Conservation (phyloP, 192 early-diverging fungal genomes). For the Coemansia sp. region DNA sequence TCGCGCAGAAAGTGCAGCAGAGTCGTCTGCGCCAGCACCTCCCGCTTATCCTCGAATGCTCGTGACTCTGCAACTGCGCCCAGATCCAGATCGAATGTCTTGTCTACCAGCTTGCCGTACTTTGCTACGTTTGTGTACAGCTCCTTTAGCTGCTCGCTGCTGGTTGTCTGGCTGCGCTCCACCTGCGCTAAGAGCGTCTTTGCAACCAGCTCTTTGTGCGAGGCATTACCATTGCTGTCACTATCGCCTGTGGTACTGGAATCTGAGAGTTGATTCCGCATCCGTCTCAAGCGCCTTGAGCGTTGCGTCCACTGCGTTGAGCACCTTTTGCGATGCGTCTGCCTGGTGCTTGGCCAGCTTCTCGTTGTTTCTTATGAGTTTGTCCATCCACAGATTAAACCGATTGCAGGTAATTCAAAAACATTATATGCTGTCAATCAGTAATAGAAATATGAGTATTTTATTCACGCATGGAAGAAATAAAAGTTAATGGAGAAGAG, state of each 20-base stretch:
- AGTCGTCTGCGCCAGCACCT: constrained; percentile 64
- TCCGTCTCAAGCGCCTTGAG: too few species aligned
- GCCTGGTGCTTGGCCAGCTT: constrained; percentile 68
- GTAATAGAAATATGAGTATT: too few species aligned
- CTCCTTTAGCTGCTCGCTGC: constrained; percentile 64
- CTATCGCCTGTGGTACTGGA: background rate
- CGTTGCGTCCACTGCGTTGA: constrained; percentile 10
- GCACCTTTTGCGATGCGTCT: constrained; percentile 50
- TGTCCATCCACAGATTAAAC: constrained; percentile 13
- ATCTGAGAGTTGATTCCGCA: too few species aligned
- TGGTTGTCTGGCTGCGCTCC: constrained; percentile 18
- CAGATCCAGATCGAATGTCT: constrained; percentile 71
- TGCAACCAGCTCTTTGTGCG: background rate
- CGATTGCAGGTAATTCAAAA: too few species aligned
- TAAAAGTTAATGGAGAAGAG: background rate
- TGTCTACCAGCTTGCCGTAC: constrained; percentile 76
- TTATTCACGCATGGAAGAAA: too few species aligned
- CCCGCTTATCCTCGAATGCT: constrained; percentile 73
- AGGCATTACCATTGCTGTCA: constrained; percentile 8
- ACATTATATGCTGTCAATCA: too few species aligned
- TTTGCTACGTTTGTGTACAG: constrained; percentile 62
- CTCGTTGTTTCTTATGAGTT: constrained; percentile 63
- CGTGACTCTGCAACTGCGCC: constrained; percentile 63
- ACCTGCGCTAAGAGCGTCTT: constrained; percentile 33
- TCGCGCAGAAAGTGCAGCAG: constrained; percentile 81